phyloP scores from a whole-genome alignment of 2,329 filamentous ascomycete species.

The Simplicillium aogashimaense region DNA sequence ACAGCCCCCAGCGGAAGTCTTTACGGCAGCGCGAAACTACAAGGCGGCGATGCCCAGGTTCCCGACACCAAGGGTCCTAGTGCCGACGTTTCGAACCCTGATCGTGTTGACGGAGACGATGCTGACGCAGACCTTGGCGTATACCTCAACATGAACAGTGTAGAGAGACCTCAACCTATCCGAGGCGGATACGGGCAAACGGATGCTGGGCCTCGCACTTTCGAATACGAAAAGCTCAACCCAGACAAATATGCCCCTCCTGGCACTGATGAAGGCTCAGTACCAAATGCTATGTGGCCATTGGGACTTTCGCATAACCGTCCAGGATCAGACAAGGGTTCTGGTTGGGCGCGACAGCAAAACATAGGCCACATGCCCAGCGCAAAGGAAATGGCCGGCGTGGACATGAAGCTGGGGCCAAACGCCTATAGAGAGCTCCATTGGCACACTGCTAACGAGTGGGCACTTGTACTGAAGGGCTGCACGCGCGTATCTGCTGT shows the following conservation, averaged over 20 bases:
- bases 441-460: conserved; percentile 47
- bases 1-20: conserved; percentile 26
- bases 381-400: conserved; percentile 43
- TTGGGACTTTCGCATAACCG: conserved; percentile 41
- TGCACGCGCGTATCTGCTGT: conserved; percentile 40
- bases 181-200: conserved; percentile 38
- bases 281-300: conserved; percentile 41
- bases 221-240: conserved; percentile 41
- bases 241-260: conserved; percentile 45
- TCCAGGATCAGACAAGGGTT: conserved; percentile 26
- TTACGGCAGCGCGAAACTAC: conserved; percentile 26
- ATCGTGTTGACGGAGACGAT: conserved; percentile 39
- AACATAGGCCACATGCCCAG: conserved; percentile 39
- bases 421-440: conserved; percentile 53
- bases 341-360: conserved; percentile 46
- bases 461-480: conserved; percentile 43
- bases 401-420: conserved; percentile 48
- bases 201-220: conserved; percentile 41
- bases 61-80: conserved; percentile 26
- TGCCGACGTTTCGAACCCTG: conserved; percentile 24
- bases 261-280: conserved; percentile 37
- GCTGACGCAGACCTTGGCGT: conserved; percentile 37
- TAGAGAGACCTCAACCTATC: conserved; percentile 43
- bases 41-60: conserved; percentile 27
- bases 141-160: conserved; percentile 42